Conservation (phyloP, 805 yeast species). For the Sungouiozyma intestinalis region DNA sequence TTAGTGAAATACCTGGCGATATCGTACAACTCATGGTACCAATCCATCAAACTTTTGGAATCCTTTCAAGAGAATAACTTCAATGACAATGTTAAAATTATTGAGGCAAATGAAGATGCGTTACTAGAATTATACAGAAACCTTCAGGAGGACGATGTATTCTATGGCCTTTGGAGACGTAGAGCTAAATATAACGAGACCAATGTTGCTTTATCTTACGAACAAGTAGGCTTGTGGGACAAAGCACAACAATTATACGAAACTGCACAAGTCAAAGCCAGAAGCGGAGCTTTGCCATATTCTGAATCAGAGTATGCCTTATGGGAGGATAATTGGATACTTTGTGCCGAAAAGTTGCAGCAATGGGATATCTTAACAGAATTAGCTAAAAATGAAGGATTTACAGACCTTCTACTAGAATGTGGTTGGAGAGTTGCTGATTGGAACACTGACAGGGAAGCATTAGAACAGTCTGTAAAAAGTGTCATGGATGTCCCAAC, state of each 20-base stretch:
- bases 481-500: conserved; percentile 98
- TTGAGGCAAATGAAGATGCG: conserved; percentile 84
- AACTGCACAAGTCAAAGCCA: conserved; percentile 90
- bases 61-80: conserved; percentile 48
- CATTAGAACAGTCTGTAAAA: conserved; percentile 86
- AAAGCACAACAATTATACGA: conserved; percentile 90
- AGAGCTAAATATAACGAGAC: conserved; percentile 92
- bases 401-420: conserved; percentile 86
- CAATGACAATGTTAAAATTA: conserved; percentile 61
- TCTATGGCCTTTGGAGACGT: conserved; percentile 95
- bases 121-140: conserved; percentile 79
- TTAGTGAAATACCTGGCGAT: conserved; percentile 78
- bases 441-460: conserved; percentile 92
- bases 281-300: conserved; percentile 90
- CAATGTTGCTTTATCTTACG: conserved; percentile 83
- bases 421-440: conserved; percentile 99
- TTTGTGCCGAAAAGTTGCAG: conserved; percentile 92
- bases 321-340: conserved; percentile 99
- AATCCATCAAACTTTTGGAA: conserved; percentile 77
- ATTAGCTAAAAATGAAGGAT: conserved; percentile 94
- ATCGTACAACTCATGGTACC: conserved; percentile 85
- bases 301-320: conserved; percentile 89
- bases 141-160: conserved; percentile 90
- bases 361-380: conserved; percentile 98
- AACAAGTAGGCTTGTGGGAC: conserved; percentile 92